Conservation (phyloP, 2,329 filamentous ascomycete genomes). For the Colletotrichum sp. region DNA sequence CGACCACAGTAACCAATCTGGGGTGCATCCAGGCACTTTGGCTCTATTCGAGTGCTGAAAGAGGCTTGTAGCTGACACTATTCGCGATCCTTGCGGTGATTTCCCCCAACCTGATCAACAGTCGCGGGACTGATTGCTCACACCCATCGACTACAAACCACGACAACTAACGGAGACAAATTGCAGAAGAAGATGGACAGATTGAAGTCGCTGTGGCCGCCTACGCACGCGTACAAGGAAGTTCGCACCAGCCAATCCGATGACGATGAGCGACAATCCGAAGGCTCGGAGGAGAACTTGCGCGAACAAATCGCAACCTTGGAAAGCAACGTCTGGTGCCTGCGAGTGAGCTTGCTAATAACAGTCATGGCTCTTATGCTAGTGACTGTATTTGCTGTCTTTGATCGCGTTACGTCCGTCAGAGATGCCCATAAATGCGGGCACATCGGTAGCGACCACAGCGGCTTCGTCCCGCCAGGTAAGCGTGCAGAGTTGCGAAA, state of each 20-base stretch:
- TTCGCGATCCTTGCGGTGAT: not conserved
- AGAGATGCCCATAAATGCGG: not conserved
- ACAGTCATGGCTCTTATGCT: not conserved
- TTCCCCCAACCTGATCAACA: not conserved
- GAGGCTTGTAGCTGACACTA: not conserved
- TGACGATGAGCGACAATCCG: not conserved
- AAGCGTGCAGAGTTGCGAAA: not conserved
- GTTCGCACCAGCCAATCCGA: conserved; percentile 1
- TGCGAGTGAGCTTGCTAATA: not conserved
- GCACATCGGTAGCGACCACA: conserved; percentile 10
- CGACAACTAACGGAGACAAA: not conserved
- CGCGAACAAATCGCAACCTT: not conserved
- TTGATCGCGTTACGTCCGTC: not conserved
- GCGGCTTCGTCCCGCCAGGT: conserved; percentile 7
- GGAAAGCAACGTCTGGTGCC: conserved; percentile 4
- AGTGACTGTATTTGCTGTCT: not conserved
- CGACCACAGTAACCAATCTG: not conserved
- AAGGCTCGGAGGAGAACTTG: not conserved
- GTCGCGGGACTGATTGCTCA: not conserved
- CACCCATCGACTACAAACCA: not conserved
- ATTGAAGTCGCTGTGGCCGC: not conserved
- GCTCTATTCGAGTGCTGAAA: not conserved
- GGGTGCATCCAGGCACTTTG: not conserved
- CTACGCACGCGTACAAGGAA: not conserved
- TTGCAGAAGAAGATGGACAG: not conserved